Evolutionary conservation across 108 stramenopile genomes (phyloP), one percentile per base, ranked within the genome.

Genomic region (Mayamaea pseudoterrestris): DNA sequence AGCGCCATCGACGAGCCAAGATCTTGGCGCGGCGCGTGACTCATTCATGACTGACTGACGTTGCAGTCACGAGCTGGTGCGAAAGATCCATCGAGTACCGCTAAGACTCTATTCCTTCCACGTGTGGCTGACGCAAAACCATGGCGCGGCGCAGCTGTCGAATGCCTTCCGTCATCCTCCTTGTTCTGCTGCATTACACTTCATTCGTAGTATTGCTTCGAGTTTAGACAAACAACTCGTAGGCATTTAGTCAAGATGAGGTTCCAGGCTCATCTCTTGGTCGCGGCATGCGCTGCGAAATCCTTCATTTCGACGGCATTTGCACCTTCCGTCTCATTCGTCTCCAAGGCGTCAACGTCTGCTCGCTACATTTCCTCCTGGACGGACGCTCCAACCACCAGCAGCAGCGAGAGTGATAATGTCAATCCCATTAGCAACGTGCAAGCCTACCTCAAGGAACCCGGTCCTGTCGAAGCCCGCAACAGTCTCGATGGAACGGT

Each of bases 321-420:
- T 41, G 43, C 50, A 20, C 55, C 55, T 20, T 12, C 50, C 2
- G 37, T 50, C 0, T 58, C 8, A 14, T 8, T 4, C 32, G 30
- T 11, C 50, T 31, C 47, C 26, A 3, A 13, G 35, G 12, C 46
- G 27, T 35, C 55, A 12, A 29, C 27, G 8, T 44, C 71, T 25
- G 42, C 42, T 22, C 54, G 68, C 5, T 65, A 44, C 55, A 74
- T 74, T 50, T 68, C 72, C 13, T 65, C 63, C 6, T 74, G 72
- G 72, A 67, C 67, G 24, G 63, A 39, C 54, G 47, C 56, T 14
- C 63, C 62, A 23, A 25, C 61, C 2, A 53, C 61, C 22, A 17
- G 20, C 5, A 20, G n/a, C 1, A 20, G 44, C 5, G 28, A 35
- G 21, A 18, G 8, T 1, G 47, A 47, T 25, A 20, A 43, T 0